Conservation (phyloP, 306 rosid species). For the Sindora glabra region DNA sequence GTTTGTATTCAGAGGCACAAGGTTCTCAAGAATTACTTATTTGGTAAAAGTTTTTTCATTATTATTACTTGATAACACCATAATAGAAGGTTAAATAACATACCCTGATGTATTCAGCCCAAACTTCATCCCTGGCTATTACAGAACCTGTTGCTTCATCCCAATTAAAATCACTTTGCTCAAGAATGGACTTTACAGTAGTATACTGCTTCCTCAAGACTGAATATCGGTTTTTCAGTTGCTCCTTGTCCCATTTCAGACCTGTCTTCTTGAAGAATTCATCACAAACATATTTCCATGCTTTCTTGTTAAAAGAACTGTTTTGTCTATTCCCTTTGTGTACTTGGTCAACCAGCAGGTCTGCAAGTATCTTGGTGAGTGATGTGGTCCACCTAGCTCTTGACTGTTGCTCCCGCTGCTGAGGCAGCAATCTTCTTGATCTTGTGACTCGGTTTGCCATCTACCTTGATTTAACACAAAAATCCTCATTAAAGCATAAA, state of each 20-base stretch:
- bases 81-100: constrained; percentile 9
- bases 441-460: constrained; percentile 49
- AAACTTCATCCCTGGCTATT: constrained; percentile 42
- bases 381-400: constrained; percentile 65
- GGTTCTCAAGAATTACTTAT: neutral
- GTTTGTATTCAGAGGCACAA: constrained; percentile 3
- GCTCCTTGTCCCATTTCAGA: constrained; percentile 73
- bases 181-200: constrained; percentile 49
- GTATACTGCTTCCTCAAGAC: constrained; percentile 57
- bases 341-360: constrained; percentile 58
- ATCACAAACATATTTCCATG: constrained; percentile 60
- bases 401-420: constrained; percentile 48
- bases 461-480: constrained; percentile 19
- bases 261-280: constrained; percentile 50
- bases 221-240: constrained; percentile 63
- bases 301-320: constrained; percentile 56
- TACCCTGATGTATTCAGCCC: constrained; percentile 61
- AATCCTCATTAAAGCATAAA: neutral
- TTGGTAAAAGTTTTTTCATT: too few relatives aligned
- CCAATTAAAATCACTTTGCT: constrained; percentile 43
- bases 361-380: constrained; percentile 60
- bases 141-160: constrained; percentile 58
- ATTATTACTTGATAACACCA: constrained; percentile 8
- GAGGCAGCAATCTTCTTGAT: constrained; percentile 33
- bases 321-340: constrained; percentile 43